phyloP scores from a whole-genome alignment of 2,329 filamentous ascomycete genomes.

The Verticillium tricorpus region DNA sequence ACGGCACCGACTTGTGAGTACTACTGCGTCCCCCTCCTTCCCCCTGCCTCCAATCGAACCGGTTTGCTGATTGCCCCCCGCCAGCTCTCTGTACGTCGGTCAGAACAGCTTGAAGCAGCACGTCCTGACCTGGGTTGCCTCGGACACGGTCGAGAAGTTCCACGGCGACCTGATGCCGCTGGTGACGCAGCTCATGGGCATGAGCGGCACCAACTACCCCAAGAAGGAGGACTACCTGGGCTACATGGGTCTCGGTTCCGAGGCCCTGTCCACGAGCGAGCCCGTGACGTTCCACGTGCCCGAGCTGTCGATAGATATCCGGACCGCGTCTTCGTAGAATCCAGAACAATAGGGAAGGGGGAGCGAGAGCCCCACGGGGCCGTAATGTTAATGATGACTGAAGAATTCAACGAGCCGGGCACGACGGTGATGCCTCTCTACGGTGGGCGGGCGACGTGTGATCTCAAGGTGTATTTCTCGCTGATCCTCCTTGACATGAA shows the following conservation, averaged over 20 bases:
- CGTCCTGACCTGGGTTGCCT: slow-evolving; percentile 46
- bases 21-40: neutral
- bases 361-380: neutral
- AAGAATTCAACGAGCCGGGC: neutral
- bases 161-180: slow-evolving; percentile 42
- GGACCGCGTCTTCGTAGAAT: neutral
- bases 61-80: neutral
- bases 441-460: no score
- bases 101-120: slow-evolving; percentile 34
- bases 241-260: slow-evolving; percentile 47
- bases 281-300: slow-evolving; percentile 46
- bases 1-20: slow-evolving; percentile 38
- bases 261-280: slow-evolving; percentile 36
- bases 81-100: slow-evolving; percentile 36
- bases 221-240: slow-evolving; percentile 40
- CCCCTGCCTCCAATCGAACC: neutral
- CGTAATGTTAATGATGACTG: neutral
- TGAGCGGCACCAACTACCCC: slow-evolving; percentile 30
- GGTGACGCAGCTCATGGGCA: slow-evolving; percentile 31
- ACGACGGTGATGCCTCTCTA: no score
- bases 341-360: neutral
- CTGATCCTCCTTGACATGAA: no score
- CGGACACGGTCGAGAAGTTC: slow-evolving; percentile 31
- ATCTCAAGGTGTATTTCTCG: no score
- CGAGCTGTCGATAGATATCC: slow-evolving; percentile 27